Evolutionary conservation across 306 rosid genomes (phyloP).

Genomic region (Rubus idaeus): DNA sequence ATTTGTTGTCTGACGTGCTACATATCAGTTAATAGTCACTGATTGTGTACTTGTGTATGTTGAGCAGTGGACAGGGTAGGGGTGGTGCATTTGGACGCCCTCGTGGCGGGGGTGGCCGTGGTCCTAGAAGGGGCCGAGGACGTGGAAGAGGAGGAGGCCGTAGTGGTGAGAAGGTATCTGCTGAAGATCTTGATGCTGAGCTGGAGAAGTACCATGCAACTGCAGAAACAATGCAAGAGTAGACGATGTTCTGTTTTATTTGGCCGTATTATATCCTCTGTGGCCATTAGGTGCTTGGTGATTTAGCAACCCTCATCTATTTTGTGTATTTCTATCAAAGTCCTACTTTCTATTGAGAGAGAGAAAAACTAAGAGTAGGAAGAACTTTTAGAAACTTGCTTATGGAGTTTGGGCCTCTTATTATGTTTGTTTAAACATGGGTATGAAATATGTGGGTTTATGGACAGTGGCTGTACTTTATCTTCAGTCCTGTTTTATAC

Average conservation of each 20-base stretch:
- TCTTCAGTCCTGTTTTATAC: slow-evolving; percentile 39
- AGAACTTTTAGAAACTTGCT: slow-evolving; percentile 47
- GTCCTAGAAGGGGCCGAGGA: slow-evolving; percentile 52
- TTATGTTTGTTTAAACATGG: slow-evolving; percentile 47
- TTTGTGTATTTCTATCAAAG: slow-evolving; percentile 51
- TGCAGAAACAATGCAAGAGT: slow-evolving; percentile 70
- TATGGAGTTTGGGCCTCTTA: slow-evolving; percentile 55
- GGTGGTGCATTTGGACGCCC: slow-evolving; percentile 53
- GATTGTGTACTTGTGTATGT: slow-evolving; percentile 22
- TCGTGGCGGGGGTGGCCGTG: slow-evolving; percentile 54
- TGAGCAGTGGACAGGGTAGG: slow-evolving; percentile 65
- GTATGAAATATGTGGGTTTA: slow-evolving; percentile 55
- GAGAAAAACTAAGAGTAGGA: slow-evolving; percentile 40
- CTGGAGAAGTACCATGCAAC: slow-evolving; percentile 81
- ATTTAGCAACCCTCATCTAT: slow-evolving; percentile 37
- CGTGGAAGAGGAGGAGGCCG: slow-evolving; percentile 49
- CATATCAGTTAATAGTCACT: slow-evolving; percentile 8
- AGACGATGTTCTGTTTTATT: slow-evolving; percentile 37
- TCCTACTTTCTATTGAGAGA: slow-evolving; percentile 41
- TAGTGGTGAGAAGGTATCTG: slow-evolving; percentile 75
- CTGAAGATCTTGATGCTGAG: slow-evolving; percentile 95
- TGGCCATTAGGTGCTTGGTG: slow-evolving; percentile 45
- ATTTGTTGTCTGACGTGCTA: not conserved
- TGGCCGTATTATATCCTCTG: slow-evolving; percentile 42
- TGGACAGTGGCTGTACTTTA: slow-evolving; percentile 40